These are phyloP conservation scores for Cytospora piceicola DNA, from an alignment of 2,329 filamentous ascomycete species.

Conservation along the genomic window DNA sequence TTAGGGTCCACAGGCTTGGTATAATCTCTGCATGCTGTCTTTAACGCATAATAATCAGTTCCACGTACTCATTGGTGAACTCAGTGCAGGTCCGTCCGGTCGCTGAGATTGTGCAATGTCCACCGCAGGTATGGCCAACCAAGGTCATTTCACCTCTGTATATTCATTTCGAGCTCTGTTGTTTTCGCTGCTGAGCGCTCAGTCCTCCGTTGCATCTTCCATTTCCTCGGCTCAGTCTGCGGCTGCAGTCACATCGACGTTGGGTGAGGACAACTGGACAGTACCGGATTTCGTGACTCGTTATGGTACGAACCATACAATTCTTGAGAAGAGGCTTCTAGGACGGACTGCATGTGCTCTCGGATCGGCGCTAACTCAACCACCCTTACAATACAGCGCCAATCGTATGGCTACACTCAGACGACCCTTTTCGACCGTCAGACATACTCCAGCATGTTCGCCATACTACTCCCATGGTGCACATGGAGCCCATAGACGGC, in stretches of 20 bases:
- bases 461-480: constrained; percentile 36
- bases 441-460: constrained; percentile 39
- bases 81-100: background rate
- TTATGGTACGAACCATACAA: constrained; percentile 35
- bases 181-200: background rate
- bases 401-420: constrained; percentile 40
- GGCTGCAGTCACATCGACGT: background rate
- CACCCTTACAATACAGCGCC: constrained; percentile 34
- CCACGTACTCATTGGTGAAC: background rate
- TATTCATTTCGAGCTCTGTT: constrained; percentile 3
- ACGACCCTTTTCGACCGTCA: constrained; percentile 39
- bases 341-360: background rate
- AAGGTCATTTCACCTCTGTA: background rate
- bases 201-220: background rate
- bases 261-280: background rate
- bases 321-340: background rate
- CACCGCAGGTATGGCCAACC: background rate
- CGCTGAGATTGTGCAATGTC: background rate
- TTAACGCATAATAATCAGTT: no score
- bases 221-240: background rate
- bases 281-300: constrained; percentile 39
- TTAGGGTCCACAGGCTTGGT: no score
- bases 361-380: background rate
- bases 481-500: constrained; percentile 31
- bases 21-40: no score